Evolutionary conservation across 768 basidiomycete species (phyloP).

Genomic region (Leccinum uliginosum): DNA sequence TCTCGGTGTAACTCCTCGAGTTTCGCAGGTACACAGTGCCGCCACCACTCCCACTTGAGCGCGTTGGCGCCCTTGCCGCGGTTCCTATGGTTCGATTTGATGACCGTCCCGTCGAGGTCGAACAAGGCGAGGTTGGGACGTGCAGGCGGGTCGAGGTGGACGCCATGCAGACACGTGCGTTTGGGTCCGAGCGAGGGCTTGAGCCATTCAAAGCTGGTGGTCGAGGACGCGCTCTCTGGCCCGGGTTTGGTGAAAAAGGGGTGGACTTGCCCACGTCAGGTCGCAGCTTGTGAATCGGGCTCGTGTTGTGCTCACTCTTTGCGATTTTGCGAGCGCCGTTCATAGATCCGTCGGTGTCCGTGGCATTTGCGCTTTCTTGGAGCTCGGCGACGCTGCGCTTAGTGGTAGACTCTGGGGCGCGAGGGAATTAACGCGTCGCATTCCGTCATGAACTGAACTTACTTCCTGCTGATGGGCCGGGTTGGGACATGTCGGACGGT

Average conservation of each 20-base stretch:
- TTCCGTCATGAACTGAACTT: constrained; percentile 7
- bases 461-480: constrained; percentile 14
- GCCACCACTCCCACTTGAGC: constrained; percentile 64
- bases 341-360: constrained; percentile 17
- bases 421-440: not conserved
- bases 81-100: constrained; percentile 40
- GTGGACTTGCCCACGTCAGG: constrained; percentile 33
- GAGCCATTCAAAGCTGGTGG: constrained; percentile 27
- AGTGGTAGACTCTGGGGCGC: constrained; percentile 2
- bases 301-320: constrained; percentile 20
- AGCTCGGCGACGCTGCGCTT: constrained; percentile 20
- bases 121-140: constrained; percentile 68
- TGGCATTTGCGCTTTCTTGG: constrained; percentile 9
- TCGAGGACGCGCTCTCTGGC: not conserved
- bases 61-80: constrained; percentile 35
- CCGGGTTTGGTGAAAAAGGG: constrained; percentile 37
- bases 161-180: constrained; percentile 34
- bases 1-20: constrained; percentile 54
- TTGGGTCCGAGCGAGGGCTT: constrained; percentile 34
- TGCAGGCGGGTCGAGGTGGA: constrained; percentile 30
- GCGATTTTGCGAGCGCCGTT: constrained; percentile 17
- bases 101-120: constrained; percentile 86
- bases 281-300: too few relatives aligned
- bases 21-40: constrained; percentile 53
- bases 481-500: constrained; percentile 10